phyloP scores from a whole-genome alignment of 2,329 filamentous ascomycete species.

The Tolypocladium endophyticum region DNA sequence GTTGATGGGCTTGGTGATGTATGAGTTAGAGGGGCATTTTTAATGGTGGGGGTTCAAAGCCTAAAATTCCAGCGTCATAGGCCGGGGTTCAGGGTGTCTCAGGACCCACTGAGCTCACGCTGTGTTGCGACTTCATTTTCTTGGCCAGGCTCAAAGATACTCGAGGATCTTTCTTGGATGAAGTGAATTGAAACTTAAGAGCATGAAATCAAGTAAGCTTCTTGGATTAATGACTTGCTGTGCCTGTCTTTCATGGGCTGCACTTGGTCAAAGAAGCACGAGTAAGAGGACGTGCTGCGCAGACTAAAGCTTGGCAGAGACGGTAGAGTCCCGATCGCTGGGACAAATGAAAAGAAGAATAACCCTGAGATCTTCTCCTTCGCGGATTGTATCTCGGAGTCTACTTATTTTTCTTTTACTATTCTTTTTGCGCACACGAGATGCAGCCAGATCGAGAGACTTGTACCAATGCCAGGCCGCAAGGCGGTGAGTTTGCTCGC shows the following conservation, averaged over 20 bases:
- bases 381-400: background rate
- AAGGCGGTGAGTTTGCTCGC: slow-evolving; percentile 19
- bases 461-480: background rate
- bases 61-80: slow-evolving; percentile 5
- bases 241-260: background rate
- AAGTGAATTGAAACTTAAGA: background rate
- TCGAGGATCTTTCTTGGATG: background rate
- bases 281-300: background rate
- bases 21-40: slow-evolving; percentile 12
- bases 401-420: background rate
- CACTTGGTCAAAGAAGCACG: background rate
- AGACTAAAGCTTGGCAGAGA: background rate
- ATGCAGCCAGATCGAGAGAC: background rate
- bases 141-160: background rate
- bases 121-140: background rate
- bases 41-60: slow-evolving; percentile 8
- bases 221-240: background rate
- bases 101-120: slow-evolving; percentile 11
- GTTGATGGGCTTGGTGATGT: background rate
- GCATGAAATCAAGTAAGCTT: background rate
- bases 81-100: background rate
- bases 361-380: background rate
- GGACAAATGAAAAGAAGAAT: background rate
- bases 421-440: background rate
- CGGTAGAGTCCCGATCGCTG: background rate